Percentiles rank a stretch among this genome's conserved stretches.
These are phyloP conservation scores for Leccinum longicurvipes DNA, from an alignment of 768 basidiomycete species.

Conservation along the genomic window DNA sequence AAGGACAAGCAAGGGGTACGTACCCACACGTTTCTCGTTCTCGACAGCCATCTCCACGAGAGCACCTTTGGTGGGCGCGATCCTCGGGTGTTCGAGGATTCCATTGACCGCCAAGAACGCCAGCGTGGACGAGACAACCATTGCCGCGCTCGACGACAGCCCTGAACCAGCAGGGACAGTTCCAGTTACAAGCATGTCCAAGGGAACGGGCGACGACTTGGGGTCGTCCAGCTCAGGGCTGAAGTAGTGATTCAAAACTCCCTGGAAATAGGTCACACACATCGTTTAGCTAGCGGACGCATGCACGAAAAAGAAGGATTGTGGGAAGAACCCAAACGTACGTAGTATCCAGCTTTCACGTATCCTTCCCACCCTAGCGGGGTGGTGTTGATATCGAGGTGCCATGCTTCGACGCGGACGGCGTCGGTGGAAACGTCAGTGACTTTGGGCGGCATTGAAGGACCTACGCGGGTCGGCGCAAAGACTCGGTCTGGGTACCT, in stretches of 20 bases:
- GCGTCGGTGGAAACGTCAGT: conserved; percentile 30
- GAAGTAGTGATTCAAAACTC: conserved; percentile 66
- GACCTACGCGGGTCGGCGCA: conserved; percentile 39
- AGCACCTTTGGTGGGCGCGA: conserved; percentile 51
- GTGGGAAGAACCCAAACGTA: conserved; percentile 33
- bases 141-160: conserved; percentile 82
- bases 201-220: conserved; percentile 44
- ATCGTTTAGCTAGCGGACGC: background rate
- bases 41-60: conserved; percentile 79
- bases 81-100: conserved; percentile 38
- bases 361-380: conserved; percentile 84
- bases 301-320: background rate
- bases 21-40: conserved; percentile 80
- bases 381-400: conserved; percentile 62
- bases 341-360: conserved; percentile 83
- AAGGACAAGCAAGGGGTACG: conserved; percentile 4
- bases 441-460: conserved; percentile 24
- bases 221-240: conserved; percentile 13
- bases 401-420: conserved; percentile 55
- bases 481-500: conserved; percentile 63
- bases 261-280: conserved; percentile 35
- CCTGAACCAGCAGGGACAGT: conserved; percentile 86
- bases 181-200: conserved; percentile 77
- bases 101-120: conserved; percentile 77
- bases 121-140: conserved; percentile 85